Evolutionary conservation across 495 filamentous ascomycete species (phyloP).

Genomic region (Bacidia gigantensis): DNA sequence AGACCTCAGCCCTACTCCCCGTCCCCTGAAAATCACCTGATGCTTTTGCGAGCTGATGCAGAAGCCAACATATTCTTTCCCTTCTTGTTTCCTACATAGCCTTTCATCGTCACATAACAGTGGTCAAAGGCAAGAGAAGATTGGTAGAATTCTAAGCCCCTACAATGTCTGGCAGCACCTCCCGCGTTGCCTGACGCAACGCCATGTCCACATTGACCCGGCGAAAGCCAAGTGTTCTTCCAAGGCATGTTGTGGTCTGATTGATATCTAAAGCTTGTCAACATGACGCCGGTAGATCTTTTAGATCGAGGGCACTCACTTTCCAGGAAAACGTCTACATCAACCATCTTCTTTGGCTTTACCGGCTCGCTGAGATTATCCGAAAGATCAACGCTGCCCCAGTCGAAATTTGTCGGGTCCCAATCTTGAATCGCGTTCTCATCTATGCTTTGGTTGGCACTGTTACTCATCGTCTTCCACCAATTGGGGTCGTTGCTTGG

Average conservation of each 20-base stretch:
- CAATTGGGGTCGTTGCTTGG: no score
- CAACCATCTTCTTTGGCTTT: slow-evolving; percentile 5
- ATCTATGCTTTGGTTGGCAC: background rate
- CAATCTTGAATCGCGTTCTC: background rate
- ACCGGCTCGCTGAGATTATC: background rate
- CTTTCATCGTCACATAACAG: no score
- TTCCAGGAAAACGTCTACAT: slow-evolving; percentile 10
- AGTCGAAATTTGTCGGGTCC: background rate
- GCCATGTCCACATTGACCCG: slow-evolving; percentile 1
- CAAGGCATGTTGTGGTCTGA: background rate
- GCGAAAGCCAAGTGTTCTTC: slow-evolving; percentile 5
- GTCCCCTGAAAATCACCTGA: background rate
- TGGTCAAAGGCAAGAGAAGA: no score
- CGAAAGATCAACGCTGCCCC: background rate
- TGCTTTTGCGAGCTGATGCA: background rate
- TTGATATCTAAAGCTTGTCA: background rate
- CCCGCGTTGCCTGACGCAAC: background rate
- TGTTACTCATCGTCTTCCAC: no score
- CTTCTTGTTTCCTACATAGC: no score
- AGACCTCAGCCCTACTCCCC: background rate
- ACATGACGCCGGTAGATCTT: background rate
- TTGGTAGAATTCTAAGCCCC: no score
- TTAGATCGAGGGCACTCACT: background rate
- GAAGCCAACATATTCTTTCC: no score
- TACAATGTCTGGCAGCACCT: background rate